A percentile compares a stretch with the other conserved stretches of the same genome.
Conservation (phyloP, 768 basidiomycete genomes). For the Stropharia rugosoannulata region DNA sequence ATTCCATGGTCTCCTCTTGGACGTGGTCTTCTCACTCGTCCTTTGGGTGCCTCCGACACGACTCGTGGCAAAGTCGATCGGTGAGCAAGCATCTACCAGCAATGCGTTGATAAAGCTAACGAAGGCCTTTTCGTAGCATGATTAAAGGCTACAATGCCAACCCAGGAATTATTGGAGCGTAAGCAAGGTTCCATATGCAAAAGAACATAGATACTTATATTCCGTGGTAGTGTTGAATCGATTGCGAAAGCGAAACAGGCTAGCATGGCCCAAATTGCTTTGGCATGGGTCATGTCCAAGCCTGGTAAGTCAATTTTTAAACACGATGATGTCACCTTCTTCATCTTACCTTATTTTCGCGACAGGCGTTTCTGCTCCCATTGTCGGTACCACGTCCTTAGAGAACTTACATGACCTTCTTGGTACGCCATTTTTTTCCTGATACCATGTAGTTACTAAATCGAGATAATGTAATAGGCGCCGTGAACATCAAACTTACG, state of each 20-base stretch:
- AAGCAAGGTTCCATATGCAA: conserved; percentile 5
- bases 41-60: conserved; percentile 40
- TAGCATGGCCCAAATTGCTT: conserved; percentile 16
- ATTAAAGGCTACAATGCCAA: conserved; percentile 7
- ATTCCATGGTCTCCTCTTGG: conserved; percentile 64
- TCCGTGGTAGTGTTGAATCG: conserved; percentile 7
- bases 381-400: conserved; percentile 45
- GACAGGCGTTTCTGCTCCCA: conserved; percentile 44
- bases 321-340: background rate
- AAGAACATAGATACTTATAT: background rate
- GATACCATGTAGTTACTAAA: background rate
- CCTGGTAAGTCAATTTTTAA: background rate
- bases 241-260: conserved; percentile 12
- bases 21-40: conserved; percentile 44
- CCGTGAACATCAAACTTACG: conserved; percentile 22
- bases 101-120: background rate
- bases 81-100: background rate
- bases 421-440: background rate
- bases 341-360: background rate
- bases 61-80: conserved; percentile 1
- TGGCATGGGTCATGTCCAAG: conserved; percentile 16
- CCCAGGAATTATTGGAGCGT: conserved; percentile 39
- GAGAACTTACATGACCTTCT: conserved; percentile 32
- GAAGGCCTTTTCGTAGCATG: background rate
- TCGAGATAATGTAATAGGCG: conserved; percentile 14